A percentile compares a stretch with the other conserved stretches of the same genome.
Evolutionary conservation across 1,284 basidiomycete species (phyloP).

Genomic region (Abortiporus biennis): DNA sequence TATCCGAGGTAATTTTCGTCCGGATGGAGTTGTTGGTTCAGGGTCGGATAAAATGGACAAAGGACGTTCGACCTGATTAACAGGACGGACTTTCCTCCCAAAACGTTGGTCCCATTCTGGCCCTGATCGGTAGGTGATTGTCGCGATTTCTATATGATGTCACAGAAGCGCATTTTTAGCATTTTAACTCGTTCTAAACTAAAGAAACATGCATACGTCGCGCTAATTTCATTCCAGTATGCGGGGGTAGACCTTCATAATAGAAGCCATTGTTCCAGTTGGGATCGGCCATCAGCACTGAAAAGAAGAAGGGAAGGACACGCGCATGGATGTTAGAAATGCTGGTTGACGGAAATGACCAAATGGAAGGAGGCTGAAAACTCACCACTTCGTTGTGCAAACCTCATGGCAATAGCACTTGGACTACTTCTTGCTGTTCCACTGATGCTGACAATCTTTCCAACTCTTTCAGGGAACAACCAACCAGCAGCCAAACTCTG

Average conservation of each 20-base stretch:
- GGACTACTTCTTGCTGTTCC: conserved; percentile 91
- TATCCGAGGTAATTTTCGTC: conserved; percentile 31
- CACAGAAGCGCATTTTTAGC: conserved; percentile 6
- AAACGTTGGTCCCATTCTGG: conserved; percentile 99
- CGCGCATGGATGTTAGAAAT: conserved; percentile 8
- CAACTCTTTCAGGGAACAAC: conserved; percentile 86
- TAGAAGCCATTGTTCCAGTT: conserved; percentile 99
- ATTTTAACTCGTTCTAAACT: not conserved
- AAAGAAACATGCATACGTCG: conserved; percentile 58
- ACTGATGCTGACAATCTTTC: conserved; percentile 88
- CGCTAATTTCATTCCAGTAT: conserved; percentile 98
- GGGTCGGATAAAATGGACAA: too few relatives aligned
- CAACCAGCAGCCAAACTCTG: conserved; percentile 94
- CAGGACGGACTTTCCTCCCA: conserved; percentile 64
- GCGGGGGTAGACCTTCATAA: conserved; percentile 91
- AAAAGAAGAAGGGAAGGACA: conserved; percentile 2
- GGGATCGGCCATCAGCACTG: conserved; percentile 97
- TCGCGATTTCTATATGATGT: conserved; percentile 79
- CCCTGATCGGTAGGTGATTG: conserved; percentile 97
- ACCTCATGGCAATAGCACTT: conserved; percentile 91
- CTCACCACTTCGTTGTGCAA: conserved; percentile 90
- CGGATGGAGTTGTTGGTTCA: conserved; percentile 20
- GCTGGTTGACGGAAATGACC: conserved; percentile 3
- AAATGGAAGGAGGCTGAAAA: too few relatives aligned
- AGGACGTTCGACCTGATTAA: conserved; percentile 27